A percentile compares a stretch with the other conserved stretches of the same genome.
These are phyloP conservation scores for Penstemon eatonii DNA, from an alignment of 257 asterid genomes.

Conservation along the genomic window DNA sequence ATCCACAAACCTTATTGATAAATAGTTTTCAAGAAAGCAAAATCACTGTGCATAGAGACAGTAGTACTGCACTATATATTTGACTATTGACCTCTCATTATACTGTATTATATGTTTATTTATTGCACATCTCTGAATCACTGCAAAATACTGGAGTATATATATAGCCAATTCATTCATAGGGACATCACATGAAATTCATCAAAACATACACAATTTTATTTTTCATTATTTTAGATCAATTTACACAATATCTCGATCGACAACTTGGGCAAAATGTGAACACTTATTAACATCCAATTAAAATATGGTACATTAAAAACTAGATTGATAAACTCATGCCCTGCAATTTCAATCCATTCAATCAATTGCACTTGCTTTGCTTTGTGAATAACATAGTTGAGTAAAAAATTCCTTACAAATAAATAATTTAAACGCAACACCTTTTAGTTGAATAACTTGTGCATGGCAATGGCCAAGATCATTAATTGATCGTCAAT, in stretches of 20 bases:
- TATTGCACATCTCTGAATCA: slow-evolving; percentile 33
- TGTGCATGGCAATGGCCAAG: background rate
- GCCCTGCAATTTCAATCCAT: too few relatives aligned
- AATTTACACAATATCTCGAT: too few relatives aligned
- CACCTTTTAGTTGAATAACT: background rate
- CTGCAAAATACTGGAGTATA: slow-evolving; percentile 32
- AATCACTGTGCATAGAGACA: slow-evolving; percentile 42
- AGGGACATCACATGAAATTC: slow-evolving; percentile 38
- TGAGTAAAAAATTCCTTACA: too few relatives aligned
- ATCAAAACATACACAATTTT: background rate
- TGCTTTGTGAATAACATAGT: too few relatives aligned
- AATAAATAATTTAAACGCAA: too few relatives aligned
- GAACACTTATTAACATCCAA: too few relatives aligned
- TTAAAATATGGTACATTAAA: too few relatives aligned
- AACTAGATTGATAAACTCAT: too few relatives aligned
- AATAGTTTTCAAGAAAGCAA: slow-evolving; percentile 29
- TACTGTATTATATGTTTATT: too few relatives aligned
- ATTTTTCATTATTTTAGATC: too few relatives aligned
- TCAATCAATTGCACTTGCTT: too few relatives aligned
- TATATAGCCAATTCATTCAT: slow-evolving; percentile 31
- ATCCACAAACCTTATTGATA: slow-evolving; percentile 34
- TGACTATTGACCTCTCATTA: slow-evolving; percentile 30
- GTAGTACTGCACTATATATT: slow-evolving; percentile 22
- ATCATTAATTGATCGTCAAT: slow-evolving; percentile 31
- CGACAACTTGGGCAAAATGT: too few relatives aligned